Percentiles rank a stretch among this genome's conserved stretches.
phyloP scores from a whole-genome alignment of 2,329 filamentous ascomycete species.

The Setomelanomma holmii region DNA sequence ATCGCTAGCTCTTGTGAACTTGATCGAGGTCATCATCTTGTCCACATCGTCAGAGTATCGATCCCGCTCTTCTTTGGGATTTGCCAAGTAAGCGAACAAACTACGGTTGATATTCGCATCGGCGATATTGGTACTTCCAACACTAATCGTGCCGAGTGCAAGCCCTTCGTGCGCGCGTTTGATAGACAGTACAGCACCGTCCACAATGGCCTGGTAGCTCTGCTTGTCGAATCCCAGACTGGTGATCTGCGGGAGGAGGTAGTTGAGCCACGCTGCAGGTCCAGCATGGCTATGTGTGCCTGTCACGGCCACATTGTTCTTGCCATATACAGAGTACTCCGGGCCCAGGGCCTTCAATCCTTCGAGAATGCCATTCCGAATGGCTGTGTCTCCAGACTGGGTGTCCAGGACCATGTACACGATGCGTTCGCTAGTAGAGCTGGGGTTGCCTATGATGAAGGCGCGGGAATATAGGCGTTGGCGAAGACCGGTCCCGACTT shows the following conservation, averaged over 20 bases:
- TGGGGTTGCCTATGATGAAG: slow-evolving; percentile 80
- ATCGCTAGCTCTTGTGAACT: slow-evolving; percentile 77
- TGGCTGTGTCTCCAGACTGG: slow-evolving; percentile 85
- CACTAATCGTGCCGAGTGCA: slow-evolving; percentile 71
- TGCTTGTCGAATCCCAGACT: slow-evolving; percentile 85
- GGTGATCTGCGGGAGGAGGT: slow-evolving; percentile 89
- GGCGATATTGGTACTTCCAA: slow-evolving; percentile 72
- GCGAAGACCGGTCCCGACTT: slow-evolving; percentile 82
- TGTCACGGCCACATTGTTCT: slow-evolving; percentile 85
- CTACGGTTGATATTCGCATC: slow-evolving; percentile 90
- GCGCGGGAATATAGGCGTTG: slow-evolving; percentile 88
- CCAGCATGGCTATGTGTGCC: slow-evolving; percentile 94
- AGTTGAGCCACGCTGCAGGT: slow-evolving; percentile 93
- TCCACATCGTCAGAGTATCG: slow-evolving; percentile 73
- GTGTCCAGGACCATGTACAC: slow-evolving; percentile 89
- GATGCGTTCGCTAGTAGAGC: slow-evolving; percentile 73
- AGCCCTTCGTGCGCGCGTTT: slow-evolving; percentile 78
- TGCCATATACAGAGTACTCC: slow-evolving; percentile 76
- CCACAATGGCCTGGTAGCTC: slow-evolving; percentile 87
- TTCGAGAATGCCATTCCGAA: slow-evolving; percentile 85
- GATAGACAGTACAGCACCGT: slow-evolving; percentile 83
- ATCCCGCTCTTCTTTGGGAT: slow-evolving; percentile 76
- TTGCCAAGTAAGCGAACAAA: slow-evolving; percentile 84
- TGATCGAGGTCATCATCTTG: slow-evolving; percentile 80
- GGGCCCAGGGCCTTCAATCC: slow-evolving; percentile 72